These are phyloP conservation scores for Ogataea hybrid DNA, from an alignment of 1,139 yeast species.

Conservation along the genomic window DNA sequence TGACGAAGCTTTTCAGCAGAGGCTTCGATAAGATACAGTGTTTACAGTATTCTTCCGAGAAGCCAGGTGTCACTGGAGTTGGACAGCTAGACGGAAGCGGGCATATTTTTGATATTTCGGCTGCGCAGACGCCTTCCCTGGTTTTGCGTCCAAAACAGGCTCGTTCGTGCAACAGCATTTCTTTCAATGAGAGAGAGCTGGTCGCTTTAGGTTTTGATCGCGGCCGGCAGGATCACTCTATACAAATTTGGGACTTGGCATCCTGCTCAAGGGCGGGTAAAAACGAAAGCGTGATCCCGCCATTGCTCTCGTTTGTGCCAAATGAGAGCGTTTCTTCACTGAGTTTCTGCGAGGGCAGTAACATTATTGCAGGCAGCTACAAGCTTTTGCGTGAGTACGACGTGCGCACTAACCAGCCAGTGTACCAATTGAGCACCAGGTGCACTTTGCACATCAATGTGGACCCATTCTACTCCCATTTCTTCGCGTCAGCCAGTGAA, in stretches of 20 bases:
- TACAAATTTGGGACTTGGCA: slow-evolving; percentile 81
- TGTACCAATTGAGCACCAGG: slow-evolving; percentile 73
- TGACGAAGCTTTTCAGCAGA: slow-evolving; percentile 49
- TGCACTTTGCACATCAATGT: slow-evolving; percentile 66
- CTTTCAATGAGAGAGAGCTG: slow-evolving; percentile 63
- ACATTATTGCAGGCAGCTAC: slow-evolving; percentile 71
- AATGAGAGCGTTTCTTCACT: slow-evolving; percentile 75
- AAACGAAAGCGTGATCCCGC: slow-evolving; percentile 47
- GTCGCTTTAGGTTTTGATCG: slow-evolving; percentile 82
- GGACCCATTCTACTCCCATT: slow-evolving; percentile 63
- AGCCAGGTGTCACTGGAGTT: slow-evolving; percentile 62
- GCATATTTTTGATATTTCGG: slow-evolving; percentile 58
- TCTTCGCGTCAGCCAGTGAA: slow-evolving; percentile 74
- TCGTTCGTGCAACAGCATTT: slow-evolving; percentile 72
- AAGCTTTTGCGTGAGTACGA: slow-evolving; percentile 81
- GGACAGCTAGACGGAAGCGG: slow-evolving; percentile 75
- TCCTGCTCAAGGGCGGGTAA: slow-evolving; percentile 45
- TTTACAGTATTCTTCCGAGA: slow-evolving; percentile 57
- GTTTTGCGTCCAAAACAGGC: slow-evolving; percentile 63
- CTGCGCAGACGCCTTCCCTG: slow-evolving; percentile 37
- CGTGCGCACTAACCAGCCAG: slow-evolving; percentile 62
- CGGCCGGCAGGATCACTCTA: slow-evolving; percentile 72
- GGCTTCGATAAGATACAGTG: slow-evolving; percentile 71
- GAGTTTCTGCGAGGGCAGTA: slow-evolving; percentile 55
- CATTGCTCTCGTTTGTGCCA: slow-evolving; percentile 60